Evolutionary conservation across 2,329 filamentous ascomycete species (phyloP).

Genomic region (Penicillium sclerotiorum): DNA sequence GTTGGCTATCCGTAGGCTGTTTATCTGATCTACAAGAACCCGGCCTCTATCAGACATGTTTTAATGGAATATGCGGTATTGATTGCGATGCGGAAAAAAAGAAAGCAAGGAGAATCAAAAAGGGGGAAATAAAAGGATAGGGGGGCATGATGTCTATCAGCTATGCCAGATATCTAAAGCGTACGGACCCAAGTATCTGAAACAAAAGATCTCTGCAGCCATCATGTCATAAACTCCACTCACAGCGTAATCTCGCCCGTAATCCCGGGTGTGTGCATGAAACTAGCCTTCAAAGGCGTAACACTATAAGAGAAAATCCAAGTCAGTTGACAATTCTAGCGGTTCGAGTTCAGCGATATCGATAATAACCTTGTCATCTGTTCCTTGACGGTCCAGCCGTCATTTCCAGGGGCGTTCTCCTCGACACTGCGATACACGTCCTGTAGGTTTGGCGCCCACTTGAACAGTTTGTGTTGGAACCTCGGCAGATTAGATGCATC

Average conservation of each 20-base stretch:
- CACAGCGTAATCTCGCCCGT: conserved; percentile 79
- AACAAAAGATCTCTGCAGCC: conserved; percentile 16
- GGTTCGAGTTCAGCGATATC: not conserved
- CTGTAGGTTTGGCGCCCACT: conserved; percentile 85
- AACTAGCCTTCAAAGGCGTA: conserved; percentile 89
- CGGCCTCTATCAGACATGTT: conserved; percentile 35
- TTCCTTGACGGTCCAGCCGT: conserved; percentile 90
- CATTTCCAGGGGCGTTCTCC: conserved; percentile 75
- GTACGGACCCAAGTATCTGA: conserved; percentile 28
- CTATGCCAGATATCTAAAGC: conserved; percentile 31
- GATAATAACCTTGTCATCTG: conserved; percentile 75
- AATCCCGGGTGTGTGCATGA: conserved; percentile 72
- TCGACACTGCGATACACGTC: conserved; percentile 90
- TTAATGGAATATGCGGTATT: conserved; percentile 8
- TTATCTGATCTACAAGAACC: conserved; percentile 39
- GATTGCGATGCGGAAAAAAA: conserved; percentile 2
- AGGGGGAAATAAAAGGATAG: conserved; percentile 11
- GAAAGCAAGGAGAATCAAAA: conserved; percentile 1
- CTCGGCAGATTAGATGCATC: conserved; percentile 38
- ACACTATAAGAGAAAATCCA: conserved; percentile 62
- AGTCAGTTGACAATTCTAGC: not conserved
- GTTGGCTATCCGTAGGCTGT: conserved; percentile 44
- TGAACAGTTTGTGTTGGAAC: conserved; percentile 84
- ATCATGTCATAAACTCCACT: conserved; percentile 53
- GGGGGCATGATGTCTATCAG: conserved; percentile 28